phyloP scores from a whole-genome alignment of 2,329 filamentous ascomycete species.

The Clonostachys byssicola region DNA sequence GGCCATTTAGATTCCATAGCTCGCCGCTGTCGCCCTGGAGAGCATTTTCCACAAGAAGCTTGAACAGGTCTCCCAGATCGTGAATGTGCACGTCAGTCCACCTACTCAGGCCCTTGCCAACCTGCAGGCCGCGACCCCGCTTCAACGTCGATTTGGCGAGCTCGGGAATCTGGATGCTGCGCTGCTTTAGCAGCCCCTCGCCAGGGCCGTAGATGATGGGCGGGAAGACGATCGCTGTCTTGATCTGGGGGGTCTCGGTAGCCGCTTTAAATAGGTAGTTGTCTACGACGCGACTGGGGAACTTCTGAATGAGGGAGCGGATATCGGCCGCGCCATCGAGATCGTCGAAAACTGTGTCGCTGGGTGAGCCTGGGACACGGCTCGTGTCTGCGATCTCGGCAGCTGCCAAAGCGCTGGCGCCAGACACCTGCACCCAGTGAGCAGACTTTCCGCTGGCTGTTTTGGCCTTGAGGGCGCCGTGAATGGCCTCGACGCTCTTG shows the following conservation, averaged over 20 bases:
- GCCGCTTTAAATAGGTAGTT: constrained; percentile 24
- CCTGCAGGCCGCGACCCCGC: constrained; percentile 18
- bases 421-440: constrained; percentile 27
- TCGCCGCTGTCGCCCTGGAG: constrained; percentile 8
- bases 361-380: constrained; percentile 20
- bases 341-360: constrained; percentile 25
- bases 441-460: not conserved
- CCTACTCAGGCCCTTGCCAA: constrained; percentile 22
- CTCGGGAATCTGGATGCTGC: constrained; percentile 33
- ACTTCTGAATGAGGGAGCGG: constrained; percentile 13
- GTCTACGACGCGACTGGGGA: constrained; percentile 23
- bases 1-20: constrained; percentile 29
- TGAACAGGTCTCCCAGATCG: constrained; percentile 23
- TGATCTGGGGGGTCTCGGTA: constrained; percentile 13
- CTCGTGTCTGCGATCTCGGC: constrained; percentile 18
- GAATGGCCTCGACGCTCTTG: constrained; percentile 20
- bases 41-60: constrained; percentile 20
- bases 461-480: constrained; percentile 11
- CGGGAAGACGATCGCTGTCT: constrained; percentile 26
- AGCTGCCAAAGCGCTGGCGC: constrained; percentile 24
- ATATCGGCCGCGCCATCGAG: constrained; percentile 17
- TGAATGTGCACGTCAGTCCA: constrained; percentile 29
- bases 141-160: constrained; percentile 24
- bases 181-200: constrained; percentile 28
- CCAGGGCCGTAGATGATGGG: constrained; percentile 33